These are phyloP conservation scores for Candida ficus DNA, from an alignment of 805 yeast species.

Conservation along the genomic window DNA sequence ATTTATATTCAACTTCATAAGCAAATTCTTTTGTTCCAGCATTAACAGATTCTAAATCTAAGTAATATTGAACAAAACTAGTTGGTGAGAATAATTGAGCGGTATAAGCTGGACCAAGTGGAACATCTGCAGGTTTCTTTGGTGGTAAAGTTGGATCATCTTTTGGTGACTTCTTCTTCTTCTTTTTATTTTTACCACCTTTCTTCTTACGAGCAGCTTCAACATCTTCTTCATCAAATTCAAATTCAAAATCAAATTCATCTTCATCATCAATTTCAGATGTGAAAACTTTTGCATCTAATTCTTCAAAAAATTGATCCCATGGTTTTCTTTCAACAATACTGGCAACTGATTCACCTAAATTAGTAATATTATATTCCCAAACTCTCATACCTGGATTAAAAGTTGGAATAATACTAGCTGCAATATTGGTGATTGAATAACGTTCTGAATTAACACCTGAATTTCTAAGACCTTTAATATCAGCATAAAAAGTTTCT, in stretches of 20 bases:
- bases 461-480: conserved; percentile 20
- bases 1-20: conserved; percentile 64
- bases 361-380: conserved; percentile 73
- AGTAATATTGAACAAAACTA: conserved; percentile 66
- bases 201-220: not conserved
- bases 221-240: conserved; percentile 14
- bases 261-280: conserved; percentile 23
- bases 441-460: conserved; percentile 52
- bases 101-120: conserved; percentile 72
- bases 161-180: conserved; percentile 24
- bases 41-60: conserved; percentile 53
- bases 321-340: conserved; percentile 39
- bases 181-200: conserved; percentile 7
- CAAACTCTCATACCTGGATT: conserved; percentile 80
- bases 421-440: conserved; percentile 61
- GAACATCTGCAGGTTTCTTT: conserved; percentile 46
- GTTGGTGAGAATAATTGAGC: conserved; percentile 71
- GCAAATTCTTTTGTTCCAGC: conserved; percentile 39
- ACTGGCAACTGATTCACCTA: conserved; percentile 22
- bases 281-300: conserved; percentile 34
- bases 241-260: conserved; percentile 24
- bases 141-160: conserved; percentile 59
- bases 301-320: conserved; percentile 48
- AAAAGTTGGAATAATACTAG: conserved; percentile 79
- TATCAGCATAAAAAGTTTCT: conserved; percentile 43